Evolutionary conservation across 257 asterid genomes (phyloP).

Genomic region (Cynanchum wilfordii): DNA sequence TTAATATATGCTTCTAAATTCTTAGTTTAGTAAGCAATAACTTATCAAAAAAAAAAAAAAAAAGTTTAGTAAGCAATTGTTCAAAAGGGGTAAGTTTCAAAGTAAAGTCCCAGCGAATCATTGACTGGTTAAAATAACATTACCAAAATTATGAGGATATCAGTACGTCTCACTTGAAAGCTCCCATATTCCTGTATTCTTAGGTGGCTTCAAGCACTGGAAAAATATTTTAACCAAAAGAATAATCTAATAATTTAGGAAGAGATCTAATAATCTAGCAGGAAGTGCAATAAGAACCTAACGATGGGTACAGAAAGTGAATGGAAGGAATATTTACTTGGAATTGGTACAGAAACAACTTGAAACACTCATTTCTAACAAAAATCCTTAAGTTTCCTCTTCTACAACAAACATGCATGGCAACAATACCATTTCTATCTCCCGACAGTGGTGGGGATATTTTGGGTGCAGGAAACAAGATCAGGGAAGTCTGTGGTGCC

Average conservation of each 20-base stretch:
- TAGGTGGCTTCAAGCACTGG: background rate
- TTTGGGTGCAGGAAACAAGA: background rate
- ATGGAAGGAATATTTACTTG: background rate
- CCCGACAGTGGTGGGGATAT: background rate
- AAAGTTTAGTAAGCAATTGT: too few species aligned
- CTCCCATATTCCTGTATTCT: too few species aligned
- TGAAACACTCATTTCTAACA: background rate
- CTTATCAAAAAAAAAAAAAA: too few species aligned
- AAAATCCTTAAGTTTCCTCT: background rate
- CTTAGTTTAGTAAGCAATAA: too few species aligned
- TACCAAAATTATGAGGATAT: background rate
- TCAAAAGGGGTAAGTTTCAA: too few species aligned
- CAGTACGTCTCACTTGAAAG: too few species aligned
- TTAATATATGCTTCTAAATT: too few species aligned
- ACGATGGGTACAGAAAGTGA: background rate
- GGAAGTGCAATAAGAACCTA: background rate
- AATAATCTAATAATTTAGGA: too few species aligned
- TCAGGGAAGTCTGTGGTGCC: background rate
- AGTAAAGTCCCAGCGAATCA: background rate
- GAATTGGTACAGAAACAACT: background rate
- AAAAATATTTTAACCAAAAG: background rate
- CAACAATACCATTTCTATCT: background rate
- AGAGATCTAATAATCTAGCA: background rate
- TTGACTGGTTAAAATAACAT: background rate
- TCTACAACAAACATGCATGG: background rate